Evolutionary conservation across 169 alveolate genomes (phyloP), one percentile per base, ranked within the genome.

Genomic region (Plasmodium reichenowi): DNA sequence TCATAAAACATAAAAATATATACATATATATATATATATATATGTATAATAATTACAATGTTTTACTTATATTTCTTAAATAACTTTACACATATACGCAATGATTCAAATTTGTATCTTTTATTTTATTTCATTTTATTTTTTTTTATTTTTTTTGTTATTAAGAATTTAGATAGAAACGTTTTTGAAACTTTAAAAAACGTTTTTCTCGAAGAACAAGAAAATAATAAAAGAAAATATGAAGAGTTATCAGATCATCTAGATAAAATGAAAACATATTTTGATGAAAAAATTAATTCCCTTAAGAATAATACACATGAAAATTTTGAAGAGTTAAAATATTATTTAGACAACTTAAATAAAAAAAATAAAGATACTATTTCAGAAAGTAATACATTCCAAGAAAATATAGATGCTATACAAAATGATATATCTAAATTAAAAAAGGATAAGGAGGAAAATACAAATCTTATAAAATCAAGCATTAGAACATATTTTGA

Each of bases 221-320:
- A 80, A 26, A 80, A 17, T 26, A 80, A 52, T 62, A 80, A 56
- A 50, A 58, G 56, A 17, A 80, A 80, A 17, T 72, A 80, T 68
- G 83, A 80, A 68, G 83, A 80, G 22, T 48, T 80, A 29, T 50
- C 72, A 56, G 72, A 80, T 17, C 90, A 67, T 68, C 67, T 80
- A 54, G 83, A 80, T 17, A 80, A 80, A 80, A 67, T 80, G 60
- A 80, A 80, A 67, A 32, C 63, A 67, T 67, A 80, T 68, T 80
- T 80, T 80, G 90, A 80, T 80, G 90, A 80, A 54, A 80, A 80
- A 80, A 68, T 80, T 67, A 68, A 80, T 68, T 50, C 83, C 8
- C 90, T 80, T 54, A 80, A 80, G 52, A 72, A 80, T 80, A 80
- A 80, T 24, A 80, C 90, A 0, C 90, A 80, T 56, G 90, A 80